Conservation (phyloP, 805 yeast genomes). For the Metschnikowia colocasiae region DNA sequence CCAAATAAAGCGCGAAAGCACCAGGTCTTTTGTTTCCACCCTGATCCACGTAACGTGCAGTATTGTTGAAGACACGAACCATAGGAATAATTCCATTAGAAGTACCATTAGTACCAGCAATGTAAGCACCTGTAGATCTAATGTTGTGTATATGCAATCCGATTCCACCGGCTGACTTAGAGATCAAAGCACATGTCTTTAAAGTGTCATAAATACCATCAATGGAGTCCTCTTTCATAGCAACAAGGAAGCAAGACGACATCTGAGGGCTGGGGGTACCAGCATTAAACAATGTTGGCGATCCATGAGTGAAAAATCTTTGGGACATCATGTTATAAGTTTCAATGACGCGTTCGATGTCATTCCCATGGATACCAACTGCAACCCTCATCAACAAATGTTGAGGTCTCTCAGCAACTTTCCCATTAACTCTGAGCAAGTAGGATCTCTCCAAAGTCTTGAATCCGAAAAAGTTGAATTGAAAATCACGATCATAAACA, state of each 20-base stretch:
- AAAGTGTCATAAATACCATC: constrained; percentile 61
- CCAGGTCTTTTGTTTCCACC: constrained; percentile 68
- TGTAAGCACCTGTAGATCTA: constrained; percentile 56
- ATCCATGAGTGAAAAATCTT: constrained; percentile 57
- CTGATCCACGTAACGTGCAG: constrained; percentile 62
- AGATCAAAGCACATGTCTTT: constrained; percentile 58
- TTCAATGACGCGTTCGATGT: constrained; percentile 50
- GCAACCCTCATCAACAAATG: constrained; percentile 61
- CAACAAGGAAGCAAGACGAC: constrained; percentile 62
- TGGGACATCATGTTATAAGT: constrained; percentile 58
- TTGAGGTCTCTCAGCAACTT: constrained; percentile 60
- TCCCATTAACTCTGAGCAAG: constrained; percentile 50
- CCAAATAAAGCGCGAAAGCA: constrained; percentile 57
- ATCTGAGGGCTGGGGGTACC: constrained; percentile 59
- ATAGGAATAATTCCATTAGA: constrained; percentile 61
- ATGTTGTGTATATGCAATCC: constrained; percentile 61
- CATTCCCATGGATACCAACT: constrained; percentile 56
- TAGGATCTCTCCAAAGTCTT: constrained; percentile 60
- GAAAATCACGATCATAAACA: constrained; percentile 49
- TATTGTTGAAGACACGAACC: constrained; percentile 60
- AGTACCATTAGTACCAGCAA: constrained; percentile 61
- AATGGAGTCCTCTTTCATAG: constrained; percentile 61
- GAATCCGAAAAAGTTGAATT: constrained; percentile 58
- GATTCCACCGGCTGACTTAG: constrained; percentile 62
- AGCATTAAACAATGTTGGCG: constrained; percentile 60